Conservation (phyloP, 108 stramenopile species). For the Cyclostephanos tholiformis region DNA sequence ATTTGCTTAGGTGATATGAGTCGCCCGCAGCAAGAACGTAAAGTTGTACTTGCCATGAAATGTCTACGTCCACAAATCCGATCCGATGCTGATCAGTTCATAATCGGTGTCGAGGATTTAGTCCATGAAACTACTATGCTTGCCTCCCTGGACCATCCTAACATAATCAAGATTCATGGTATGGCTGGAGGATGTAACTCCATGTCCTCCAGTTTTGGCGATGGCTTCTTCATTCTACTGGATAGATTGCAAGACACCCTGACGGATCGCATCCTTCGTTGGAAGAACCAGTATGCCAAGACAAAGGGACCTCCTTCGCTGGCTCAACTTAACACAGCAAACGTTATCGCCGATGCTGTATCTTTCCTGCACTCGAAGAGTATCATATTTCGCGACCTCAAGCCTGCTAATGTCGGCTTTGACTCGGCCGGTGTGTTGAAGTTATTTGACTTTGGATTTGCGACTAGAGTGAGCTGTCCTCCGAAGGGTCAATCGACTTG, state of each 20-base stretch:
- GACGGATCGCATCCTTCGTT: conserved; percentile 63
- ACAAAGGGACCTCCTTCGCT: background rate
- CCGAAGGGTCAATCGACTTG: background rate
- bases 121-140: conserved; percentile 37
- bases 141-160: conserved; percentile 30
- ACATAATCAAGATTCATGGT: conserved; percentile 41
- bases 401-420: conserved; percentile 63
- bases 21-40: background rate
- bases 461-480: conserved; percentile 4
- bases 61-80: conserved; percentile 26
- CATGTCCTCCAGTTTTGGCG: conserved; percentile 14
- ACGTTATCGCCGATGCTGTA: conserved; percentile 57
- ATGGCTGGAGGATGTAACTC: conserved; percentile 8
- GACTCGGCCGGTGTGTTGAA: conserved; percentile 15
- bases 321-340: conserved; percentile 19
- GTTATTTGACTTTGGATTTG: conserved; percentile 76
- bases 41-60: conserved; percentile 25
- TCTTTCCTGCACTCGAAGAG: conserved; percentile 60
- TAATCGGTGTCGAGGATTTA: conserved; percentile 36
- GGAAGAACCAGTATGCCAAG: conserved; percentile 37
- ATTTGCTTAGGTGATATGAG: background rate
- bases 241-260: conserved; percentile 76
- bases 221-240: conserved; percentile 73
- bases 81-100: conserved; percentile 16
- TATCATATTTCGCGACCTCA: conserved; percentile 75